These are phyloP conservation scores for Entomortierella chlamydospora DNA, from an alignment of 192 early-diverging fungal genomes.

Conservation along the genomic window DNA sequence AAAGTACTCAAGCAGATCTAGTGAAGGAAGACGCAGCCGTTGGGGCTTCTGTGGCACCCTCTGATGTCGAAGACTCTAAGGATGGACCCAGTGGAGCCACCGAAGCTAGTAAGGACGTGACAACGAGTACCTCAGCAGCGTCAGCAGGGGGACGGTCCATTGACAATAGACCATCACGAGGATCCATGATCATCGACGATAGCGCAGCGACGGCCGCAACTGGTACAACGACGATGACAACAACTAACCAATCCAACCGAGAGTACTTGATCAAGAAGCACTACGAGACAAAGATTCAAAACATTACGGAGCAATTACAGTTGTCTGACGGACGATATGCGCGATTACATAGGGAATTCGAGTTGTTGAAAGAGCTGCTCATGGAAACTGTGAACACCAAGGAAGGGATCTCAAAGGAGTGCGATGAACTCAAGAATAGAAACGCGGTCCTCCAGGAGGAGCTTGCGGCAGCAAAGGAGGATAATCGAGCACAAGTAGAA, in stretches of 20 bases:
- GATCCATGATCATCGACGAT: conserved; percentile 8
- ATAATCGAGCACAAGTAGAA: conserved; percentile 57
- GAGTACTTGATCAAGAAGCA: conserved; percentile 58
- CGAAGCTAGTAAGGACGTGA: background rate
- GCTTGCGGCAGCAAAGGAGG: conserved; percentile 45
- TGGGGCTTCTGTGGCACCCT: background rate
- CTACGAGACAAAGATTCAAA: conserved; percentile 57
- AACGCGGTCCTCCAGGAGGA: conserved; percentile 45
- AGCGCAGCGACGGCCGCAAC: background rate
- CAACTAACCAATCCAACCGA: conserved; percentile 26
- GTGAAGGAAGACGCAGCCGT: background rate
- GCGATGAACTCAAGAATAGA: conserved; percentile 27
- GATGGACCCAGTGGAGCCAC: background rate
- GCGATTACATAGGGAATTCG: conserved; percentile 46
- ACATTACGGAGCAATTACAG: conserved; percentile 56
- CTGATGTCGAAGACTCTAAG: background rate
- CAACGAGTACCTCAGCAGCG: background rate
- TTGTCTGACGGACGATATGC: conserved; percentile 56
- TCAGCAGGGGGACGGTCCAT: background rate
- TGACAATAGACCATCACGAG: conserved; percentile 5
- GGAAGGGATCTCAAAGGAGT: conserved; percentile 13
- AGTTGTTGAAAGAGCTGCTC: conserved; percentile 48
- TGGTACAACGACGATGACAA: background rate
- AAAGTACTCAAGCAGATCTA: conserved; percentile 38
- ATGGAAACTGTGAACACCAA: conserved; percentile 31